A percentile compares a stretch with the other conserved stretches of the same genome.
Conservation (phyloP, 2,329 filamentous ascomycete genomes). For the Thyridium curvatum region DNA sequence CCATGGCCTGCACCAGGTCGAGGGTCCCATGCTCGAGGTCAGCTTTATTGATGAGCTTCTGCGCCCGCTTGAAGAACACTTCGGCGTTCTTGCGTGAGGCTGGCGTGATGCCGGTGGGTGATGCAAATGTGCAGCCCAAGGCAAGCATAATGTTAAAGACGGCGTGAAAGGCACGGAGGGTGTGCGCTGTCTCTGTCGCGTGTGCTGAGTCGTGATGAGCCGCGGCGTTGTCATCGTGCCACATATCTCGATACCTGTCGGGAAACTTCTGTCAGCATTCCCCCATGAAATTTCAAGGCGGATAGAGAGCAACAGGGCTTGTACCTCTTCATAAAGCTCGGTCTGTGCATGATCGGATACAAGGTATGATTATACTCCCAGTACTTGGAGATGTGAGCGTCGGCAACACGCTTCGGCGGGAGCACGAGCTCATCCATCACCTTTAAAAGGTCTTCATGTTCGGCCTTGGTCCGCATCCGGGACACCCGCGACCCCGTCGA, state of each 20-base stretch:
- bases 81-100: constrained; percentile 20
- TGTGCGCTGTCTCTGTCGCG: not conserved
- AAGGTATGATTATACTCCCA: constrained; percentile 12
- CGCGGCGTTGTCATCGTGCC: constrained; percentile 1
- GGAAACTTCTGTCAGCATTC: constrained; percentile 7
- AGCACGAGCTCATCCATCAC: constrained; percentile 3
- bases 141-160: constrained; percentile 3
- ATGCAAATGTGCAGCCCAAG: constrained; percentile 1
- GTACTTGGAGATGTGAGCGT: constrained; percentile 1
- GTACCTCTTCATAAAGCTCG: constrained; percentile 7
- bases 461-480: not conserved
- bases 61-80: constrained; percentile 25
- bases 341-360: constrained; percentile 9
- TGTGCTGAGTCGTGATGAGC: not conserved
- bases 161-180: constrained; percentile 2
- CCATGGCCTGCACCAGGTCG: constrained; percentile 30
- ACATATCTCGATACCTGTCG: constrained; percentile 5
- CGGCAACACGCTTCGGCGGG: constrained; percentile 1
- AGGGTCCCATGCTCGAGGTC: constrained; percentile 27
- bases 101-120: too few species aligned
- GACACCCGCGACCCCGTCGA: not conserved
- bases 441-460: constrained; percentile 1
- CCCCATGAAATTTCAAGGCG: too few species aligned
- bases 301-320: too few species aligned
- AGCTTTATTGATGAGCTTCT: constrained; percentile 27